phyloP scores from a whole-genome alignment of 2,329 filamentous ascomycete species.

The Aspergillus neotritici region DNA sequence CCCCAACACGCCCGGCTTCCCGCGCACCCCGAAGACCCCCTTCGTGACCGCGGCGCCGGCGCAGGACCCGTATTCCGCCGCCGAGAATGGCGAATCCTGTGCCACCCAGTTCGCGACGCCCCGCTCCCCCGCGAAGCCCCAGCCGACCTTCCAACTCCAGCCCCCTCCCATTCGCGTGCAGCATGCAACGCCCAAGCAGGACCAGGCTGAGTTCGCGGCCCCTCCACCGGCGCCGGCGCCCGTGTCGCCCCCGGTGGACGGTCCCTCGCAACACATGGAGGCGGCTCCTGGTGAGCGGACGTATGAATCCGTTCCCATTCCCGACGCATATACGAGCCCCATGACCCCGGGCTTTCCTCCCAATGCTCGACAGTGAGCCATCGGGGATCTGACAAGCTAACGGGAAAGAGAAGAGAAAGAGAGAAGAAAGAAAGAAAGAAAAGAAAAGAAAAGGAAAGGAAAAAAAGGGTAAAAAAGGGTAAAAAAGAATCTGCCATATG shows the following conservation, averaged over 20 bases:
- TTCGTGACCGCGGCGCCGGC: slow-evolving; percentile 33
- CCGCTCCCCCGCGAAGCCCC: slow-evolving; percentile 54
- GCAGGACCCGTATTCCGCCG: slow-evolving; percentile 43
- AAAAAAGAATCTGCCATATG: slow-evolving; percentile 2
- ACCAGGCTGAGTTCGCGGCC: slow-evolving; percentile 58
- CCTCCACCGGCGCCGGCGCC: slow-evolving; percentile 36
- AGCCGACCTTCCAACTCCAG: slow-evolving; percentile 74
- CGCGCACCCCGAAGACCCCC: slow-evolving; percentile 57
- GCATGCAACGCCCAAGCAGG: slow-evolving; percentile 65
- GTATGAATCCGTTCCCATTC: slow-evolving; percentile 83
- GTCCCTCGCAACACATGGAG: slow-evolving; percentile 58
- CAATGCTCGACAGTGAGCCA: slow-evolving; percentile 16
- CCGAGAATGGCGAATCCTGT: slow-evolving; percentile 50
- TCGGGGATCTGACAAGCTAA: too few species aligned
- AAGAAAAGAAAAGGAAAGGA: not conserved
- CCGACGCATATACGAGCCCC: slow-evolving; percentile 66
- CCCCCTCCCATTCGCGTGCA: slow-evolving; percentile 75
- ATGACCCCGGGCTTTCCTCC: slow-evolving; percentile 40
- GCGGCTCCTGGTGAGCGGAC: slow-evolving; percentile 73
- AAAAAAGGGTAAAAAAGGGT: slow-evolving; percentile 1
- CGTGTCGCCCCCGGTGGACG: slow-evolving; percentile 34
- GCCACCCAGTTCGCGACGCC: slow-evolving; percentile 54
- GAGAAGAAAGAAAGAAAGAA: not conserved
- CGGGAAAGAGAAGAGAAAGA: too few species aligned
- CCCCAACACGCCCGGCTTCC: slow-evolving; percentile 89